phyloP scores from a whole-genome alignment of 2,329 filamentous ascomycete species.

The Neocucurbitaria cava region DNA sequence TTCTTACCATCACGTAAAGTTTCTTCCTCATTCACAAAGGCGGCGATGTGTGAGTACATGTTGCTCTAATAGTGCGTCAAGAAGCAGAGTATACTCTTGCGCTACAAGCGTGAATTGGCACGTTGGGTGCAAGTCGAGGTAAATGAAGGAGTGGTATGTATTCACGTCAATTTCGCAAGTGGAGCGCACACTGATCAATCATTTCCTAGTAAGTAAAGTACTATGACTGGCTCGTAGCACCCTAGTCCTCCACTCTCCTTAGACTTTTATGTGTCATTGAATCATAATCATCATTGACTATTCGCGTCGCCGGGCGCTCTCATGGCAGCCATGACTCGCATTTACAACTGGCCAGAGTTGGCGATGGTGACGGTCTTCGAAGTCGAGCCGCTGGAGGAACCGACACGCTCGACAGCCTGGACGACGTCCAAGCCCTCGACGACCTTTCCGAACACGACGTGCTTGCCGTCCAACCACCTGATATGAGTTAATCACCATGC shows the following conservation, averaged over 20 bases:
- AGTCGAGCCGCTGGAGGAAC: conserved; percentile 29
- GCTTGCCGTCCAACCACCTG: conserved; percentile 73
- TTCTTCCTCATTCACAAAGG: no score
- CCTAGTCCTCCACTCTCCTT: conserved; percentile 1
- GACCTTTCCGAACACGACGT: conserved; percentile 85
- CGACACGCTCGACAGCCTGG: conserved; percentile 31
- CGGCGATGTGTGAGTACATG: no score
- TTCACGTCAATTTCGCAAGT: background rate
- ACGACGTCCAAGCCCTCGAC: conserved; percentile 34
- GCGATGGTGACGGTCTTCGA: conserved; percentile 30
- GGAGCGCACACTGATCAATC: conserved; percentile 14
- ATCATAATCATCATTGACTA: conserved; percentile 11
- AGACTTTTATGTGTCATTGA: conserved; percentile 13
- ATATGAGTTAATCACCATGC: background rate
- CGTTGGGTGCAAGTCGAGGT: background rate
- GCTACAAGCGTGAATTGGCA: no score
- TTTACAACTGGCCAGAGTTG: conserved; percentile 35
- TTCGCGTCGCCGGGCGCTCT: background rate
- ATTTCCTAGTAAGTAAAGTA: conserved; percentile 22
- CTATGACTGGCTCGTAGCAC: conserved; percentile 12
- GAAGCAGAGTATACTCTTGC: no score
- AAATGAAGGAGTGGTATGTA: background rate
- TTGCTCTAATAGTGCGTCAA: no score
- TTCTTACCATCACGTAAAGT: no score
- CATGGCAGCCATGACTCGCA: background rate